Evolutionary conservation across 2,329 filamentous ascomycete species (phyloP).

Genomic region (Fusarium sarcochroum): DNA sequence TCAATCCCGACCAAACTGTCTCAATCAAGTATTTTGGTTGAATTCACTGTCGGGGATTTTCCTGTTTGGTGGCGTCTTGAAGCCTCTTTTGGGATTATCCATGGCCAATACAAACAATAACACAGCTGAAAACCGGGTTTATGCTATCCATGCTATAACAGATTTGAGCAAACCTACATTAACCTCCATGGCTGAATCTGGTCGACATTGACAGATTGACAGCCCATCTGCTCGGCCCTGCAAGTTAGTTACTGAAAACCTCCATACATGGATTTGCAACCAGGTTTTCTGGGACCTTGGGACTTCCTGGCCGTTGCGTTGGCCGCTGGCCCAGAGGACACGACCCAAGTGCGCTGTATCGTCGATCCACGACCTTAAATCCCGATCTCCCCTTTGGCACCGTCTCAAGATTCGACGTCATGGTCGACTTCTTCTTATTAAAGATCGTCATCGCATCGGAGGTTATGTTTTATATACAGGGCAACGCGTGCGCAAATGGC

Average conservation of each 20-base stretch:
- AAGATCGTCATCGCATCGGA: constrained; percentile 39
- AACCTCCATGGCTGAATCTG: constrained; percentile 9
- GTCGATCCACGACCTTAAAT: constrained; percentile 48
- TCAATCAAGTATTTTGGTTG: constrained; percentile 31
- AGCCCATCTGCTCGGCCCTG: not conserved
- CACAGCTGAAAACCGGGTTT: constrained; percentile 24
- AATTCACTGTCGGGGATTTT: constrained; percentile 37
- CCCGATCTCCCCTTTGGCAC: constrained; percentile 43
- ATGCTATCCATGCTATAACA: constrained; percentile 15
- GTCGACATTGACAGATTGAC: constrained; percentile 14
- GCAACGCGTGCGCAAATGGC: constrained; percentile 18
- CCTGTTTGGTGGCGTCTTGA: constrained; percentile 28
- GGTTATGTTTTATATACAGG: constrained; percentile 28
- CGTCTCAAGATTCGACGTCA: constrained; percentile 46
- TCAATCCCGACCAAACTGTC: constrained; percentile 26
- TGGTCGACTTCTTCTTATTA: constrained; percentile 37
- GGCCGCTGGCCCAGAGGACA: constrained; percentile 7
- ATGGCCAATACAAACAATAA: constrained; percentile 13
- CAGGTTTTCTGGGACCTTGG: constrained; percentile 13
- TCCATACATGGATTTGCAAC: constrained; percentile 17
- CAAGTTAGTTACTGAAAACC: not conserved
- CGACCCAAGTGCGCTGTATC: constrained; percentile 34
- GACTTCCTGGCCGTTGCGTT: not conserved
- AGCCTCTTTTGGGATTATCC: constrained; percentile 21
- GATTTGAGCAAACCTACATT: constrained; percentile 26